phyloP scores from a whole-genome alignment of 805 yeast species.

The Cyberlindnera xishuangbannaensis region DNA sequence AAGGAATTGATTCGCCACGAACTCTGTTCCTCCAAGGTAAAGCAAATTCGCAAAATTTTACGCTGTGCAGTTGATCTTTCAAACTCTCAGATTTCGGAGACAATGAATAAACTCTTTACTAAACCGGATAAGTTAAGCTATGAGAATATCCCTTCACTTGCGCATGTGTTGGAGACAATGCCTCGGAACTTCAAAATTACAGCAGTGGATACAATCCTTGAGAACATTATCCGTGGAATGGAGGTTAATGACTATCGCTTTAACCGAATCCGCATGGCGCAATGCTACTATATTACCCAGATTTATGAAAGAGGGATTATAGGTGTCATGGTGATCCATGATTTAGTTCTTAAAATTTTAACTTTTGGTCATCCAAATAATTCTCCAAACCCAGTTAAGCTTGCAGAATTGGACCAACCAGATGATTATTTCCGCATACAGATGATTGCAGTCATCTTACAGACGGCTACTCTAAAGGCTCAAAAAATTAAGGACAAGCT shows the following conservation, averaged over 20 bases:
- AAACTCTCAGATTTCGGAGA: conserved; percentile 29
- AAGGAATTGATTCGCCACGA: conserved; percentile 47
- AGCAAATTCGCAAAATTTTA: conserved; percentile 32
- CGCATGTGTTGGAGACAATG: conserved; percentile 38
- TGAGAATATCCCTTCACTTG: conserved; percentile 46
- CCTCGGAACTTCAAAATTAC: conserved; percentile 36
- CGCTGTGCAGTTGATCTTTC: conserved; percentile 43
- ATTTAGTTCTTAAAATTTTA: conserved; percentile 49
- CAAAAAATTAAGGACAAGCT: conserved; percentile 24
- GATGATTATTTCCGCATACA: conserved; percentile 69
- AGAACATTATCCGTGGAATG: conserved; percentile 57
- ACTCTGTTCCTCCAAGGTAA: conserved; percentile 33
- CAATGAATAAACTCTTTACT: conserved; percentile 39
- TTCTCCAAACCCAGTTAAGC: conserved; percentile 41
- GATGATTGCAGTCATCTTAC: conserved; percentile 41
- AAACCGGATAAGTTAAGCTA: conserved; percentile 58
- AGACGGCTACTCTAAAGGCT: conserved; percentile 20
- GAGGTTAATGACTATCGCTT: conserved; percentile 56
- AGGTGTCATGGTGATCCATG: conserved; percentile 39
- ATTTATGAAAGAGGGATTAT: conserved; percentile 45
- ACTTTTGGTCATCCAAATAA: conserved; percentile 61
- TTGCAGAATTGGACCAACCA: conserved; percentile 49
- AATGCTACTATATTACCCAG: conserved; percentile 54
- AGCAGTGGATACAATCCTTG: conserved; percentile 59
- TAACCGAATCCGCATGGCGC: conserved; percentile 58